Evolutionary conservation across 176 grass and related monocot genomes (phyloP).

Genomic region (Triticum dicoccoides): DNA sequence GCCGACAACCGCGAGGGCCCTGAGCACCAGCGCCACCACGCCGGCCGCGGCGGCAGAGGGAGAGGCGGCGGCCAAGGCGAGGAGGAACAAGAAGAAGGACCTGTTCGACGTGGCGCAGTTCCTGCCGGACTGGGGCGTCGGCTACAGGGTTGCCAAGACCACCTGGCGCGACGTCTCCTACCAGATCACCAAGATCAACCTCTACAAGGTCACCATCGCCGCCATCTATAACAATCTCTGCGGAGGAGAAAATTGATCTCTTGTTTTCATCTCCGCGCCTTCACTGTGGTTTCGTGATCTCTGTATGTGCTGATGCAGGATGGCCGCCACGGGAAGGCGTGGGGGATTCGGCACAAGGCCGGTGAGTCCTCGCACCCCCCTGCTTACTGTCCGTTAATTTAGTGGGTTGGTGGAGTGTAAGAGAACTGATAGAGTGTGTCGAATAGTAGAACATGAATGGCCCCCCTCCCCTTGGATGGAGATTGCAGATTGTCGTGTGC

Average conservation of each 20-base stretch:
- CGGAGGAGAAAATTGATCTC: not conserved
- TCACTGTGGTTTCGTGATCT: not conserved
- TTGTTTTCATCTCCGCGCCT: not conserved
- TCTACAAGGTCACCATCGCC: conserved; percentile 63
- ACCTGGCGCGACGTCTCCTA: conserved; percentile 92
- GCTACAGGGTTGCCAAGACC: conserved; percentile 84
- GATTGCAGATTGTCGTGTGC: not conserved
- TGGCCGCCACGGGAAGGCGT: conserved; percentile 82
- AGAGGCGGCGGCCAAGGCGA: conserved; percentile 29
- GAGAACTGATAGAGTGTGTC: not conserved
- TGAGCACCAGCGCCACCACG: conserved; percentile 18
- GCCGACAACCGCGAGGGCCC: conserved; percentile 26
- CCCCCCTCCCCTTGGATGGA: not conserved
- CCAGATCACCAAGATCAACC: conserved; percentile 89
- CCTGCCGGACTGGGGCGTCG: conserved; percentile 79
- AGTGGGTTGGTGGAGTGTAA: not conserved
- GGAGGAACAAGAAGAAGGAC: conserved; percentile 82
- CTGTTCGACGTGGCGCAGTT: conserved; percentile 90
- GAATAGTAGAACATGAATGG: not conserved
- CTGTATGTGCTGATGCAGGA: conserved; percentile 36
- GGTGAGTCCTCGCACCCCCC: conserved; percentile 31
- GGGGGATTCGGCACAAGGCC: conserved; percentile 85
- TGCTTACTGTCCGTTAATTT: not conserved
- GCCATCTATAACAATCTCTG: not conserved
- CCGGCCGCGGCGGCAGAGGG: not conserved